phyloP scores from a whole-genome alignment of 2,329 filamentous ascomycete genomes.

The Davidsoniella neocaledoniae region DNA sequence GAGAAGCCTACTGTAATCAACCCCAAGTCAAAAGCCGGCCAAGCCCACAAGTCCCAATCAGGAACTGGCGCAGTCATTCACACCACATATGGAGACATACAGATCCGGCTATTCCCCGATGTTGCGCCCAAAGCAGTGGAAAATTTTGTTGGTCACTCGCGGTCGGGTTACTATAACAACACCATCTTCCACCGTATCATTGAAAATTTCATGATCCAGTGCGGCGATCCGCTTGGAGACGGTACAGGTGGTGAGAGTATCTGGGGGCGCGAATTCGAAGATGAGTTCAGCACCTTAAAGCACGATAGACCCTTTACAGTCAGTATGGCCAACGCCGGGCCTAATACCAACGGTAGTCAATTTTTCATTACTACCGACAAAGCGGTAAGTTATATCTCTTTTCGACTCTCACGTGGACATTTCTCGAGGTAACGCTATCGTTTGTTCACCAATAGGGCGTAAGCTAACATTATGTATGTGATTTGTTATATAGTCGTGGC shows the following conservation, averaged over 20 bases:
- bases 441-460: constrained; percentile 14
- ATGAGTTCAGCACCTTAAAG: constrained; percentile 79
- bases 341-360: constrained; percentile 87
- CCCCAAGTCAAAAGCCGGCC: constrained; percentile 27
- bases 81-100: constrained; percentile 86
- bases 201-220: constrained; percentile 94
- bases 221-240: constrained; percentile 71
- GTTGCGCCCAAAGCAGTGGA: constrained; percentile 89
- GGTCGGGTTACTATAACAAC: constrained; percentile 88
- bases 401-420: background rate
- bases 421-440: constrained; percentile 5
- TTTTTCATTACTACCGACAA: constrained; percentile 99
- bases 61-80: constrained; percentile 74
- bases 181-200: constrained; percentile 97
- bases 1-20: constrained; percentile 54
- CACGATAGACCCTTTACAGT: constrained; percentile 95
- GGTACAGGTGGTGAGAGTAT: constrained; percentile 83
- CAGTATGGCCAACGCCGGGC: constrained; percentile 94
- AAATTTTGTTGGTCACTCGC: constrained; percentile 88
- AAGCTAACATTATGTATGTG: constrained; percentile 14
- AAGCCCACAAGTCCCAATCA: constrained; percentile 49
- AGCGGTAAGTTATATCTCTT: constrained; percentile 40
- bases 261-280: constrained; percentile 82
- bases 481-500: constrained; percentile 46
- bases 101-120: constrained; percentile 81